Evolutionary conservation across 2,329 filamentous ascomycete species (phyloP).

Genomic region (Sporothrix brasiliensis): DNA sequence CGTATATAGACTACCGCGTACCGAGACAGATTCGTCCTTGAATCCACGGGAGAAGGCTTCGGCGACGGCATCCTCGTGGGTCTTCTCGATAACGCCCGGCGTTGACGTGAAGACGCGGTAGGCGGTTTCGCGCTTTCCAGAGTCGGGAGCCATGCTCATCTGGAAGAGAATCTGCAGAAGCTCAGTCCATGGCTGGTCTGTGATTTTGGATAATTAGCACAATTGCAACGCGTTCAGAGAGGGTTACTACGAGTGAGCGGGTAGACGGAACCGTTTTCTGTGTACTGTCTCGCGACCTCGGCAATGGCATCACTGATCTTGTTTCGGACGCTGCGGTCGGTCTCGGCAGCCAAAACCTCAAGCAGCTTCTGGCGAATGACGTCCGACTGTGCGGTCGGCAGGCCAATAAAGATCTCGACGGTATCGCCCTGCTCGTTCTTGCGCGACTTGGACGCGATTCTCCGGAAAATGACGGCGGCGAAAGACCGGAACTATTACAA

Average conservation of each 20-base stretch:
- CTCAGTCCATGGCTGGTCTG: slow-evolving; percentile 87
- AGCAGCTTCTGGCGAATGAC: slow-evolving; percentile 84
- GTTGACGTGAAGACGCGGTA: slow-evolving; percentile 96
- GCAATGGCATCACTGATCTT: slow-evolving; percentile 98
- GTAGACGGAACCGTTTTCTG: slow-evolving; percentile 74
- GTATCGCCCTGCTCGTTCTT: slow-evolving; percentile 73
- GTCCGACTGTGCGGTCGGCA: slow-evolving; percentile 71
- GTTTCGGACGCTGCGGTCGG: slow-evolving; percentile 75
- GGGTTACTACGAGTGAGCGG: too few species aligned
- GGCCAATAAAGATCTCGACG: slow-evolving; percentile 82
- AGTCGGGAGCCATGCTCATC: slow-evolving; percentile 81
- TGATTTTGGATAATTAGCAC: background rate
- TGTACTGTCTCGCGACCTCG: slow-evolving; percentile 92
- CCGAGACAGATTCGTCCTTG: slow-evolving; percentile 79
- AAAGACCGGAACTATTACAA: slow-evolving; percentile 80
- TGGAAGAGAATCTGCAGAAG: slow-evolving; percentile 84
- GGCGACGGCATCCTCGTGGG: slow-evolving; percentile 89
- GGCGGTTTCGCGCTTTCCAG: slow-evolving; percentile 84
- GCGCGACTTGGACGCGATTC: slow-evolving; percentile 85
- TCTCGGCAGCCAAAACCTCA: slow-evolving; percentile 72
- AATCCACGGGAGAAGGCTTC: slow-evolving; percentile 90
- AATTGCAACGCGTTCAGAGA: background rate
- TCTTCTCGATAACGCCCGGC: slow-evolving; percentile 91
- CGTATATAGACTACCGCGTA: slow-evolving; percentile 47
- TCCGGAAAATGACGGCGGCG: slow-evolving; percentile 88